Evolutionary conservation across 129 eudicot species (phyloP), one percentile per base, ranked within the genome.

Genomic region (Centaurea solstitialis): DNA sequence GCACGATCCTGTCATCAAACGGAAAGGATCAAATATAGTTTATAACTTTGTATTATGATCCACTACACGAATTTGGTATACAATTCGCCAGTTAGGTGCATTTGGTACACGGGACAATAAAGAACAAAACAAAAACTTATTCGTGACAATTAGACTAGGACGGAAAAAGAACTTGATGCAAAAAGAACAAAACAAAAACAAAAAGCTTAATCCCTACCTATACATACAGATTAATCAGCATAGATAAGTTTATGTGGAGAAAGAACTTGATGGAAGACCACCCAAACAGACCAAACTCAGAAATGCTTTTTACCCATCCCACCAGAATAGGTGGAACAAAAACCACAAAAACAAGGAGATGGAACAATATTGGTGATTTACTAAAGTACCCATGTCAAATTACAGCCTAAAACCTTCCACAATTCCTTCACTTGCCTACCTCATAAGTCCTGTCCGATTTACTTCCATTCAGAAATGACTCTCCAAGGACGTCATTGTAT

Each of bases 1-100:
- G 75, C 9, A 26, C 38, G 17, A 78, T 69, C 82, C 82, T 78
- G 76, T 18, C 13, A 66, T 24, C 8, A 77, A 77, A 68, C 1
- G 38, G 47, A 45, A 78, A 78, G 3, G 22, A 57, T 57, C 65
- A 57, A 17, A 53, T 17, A n/a, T 10, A 18, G 62, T 53, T 53
- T 53, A 15, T 53, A 53, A 53, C 62, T 53, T 53, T 7, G 62
- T 17, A 53, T 53, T 53, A 53, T 4, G 21, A 53, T 17, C 21
- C 9, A 15, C 21, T 5, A 57, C 64, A 57, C 64, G 3, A 33
- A 33, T 33, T 33, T 33, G 37, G 37, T 33, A 33, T 5, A 4
- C 37, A 33, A 33, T 33, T 33, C 4, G 37, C 37, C 37, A 3
- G 37, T 33, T 33, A 4, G 62, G 20, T 53, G 62, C 62, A 53